Evolutionary conservation across 2,329 filamentous ascomycete genomes (phyloP).

Genomic region (Trichophyton benhamiae): DNA sequence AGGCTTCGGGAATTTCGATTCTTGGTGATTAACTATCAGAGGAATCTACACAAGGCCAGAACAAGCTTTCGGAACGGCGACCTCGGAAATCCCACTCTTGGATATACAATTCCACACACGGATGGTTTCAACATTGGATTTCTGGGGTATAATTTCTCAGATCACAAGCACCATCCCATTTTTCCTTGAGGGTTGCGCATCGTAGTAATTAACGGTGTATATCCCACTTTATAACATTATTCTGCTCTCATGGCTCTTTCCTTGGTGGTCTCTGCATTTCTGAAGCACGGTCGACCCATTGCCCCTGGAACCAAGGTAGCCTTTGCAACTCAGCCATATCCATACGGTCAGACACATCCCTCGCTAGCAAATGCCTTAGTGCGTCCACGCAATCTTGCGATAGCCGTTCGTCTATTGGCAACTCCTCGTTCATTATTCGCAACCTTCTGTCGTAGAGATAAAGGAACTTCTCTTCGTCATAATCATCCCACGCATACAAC

Average conservation of each 20-base stretch:
- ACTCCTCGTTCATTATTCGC: slow-evolving; percentile 19
- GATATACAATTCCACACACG: too few relatives aligned
- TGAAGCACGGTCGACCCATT: slow-evolving; percentile 11
- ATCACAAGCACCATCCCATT: background rate
- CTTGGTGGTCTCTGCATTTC: slow-evolving; percentile 6
- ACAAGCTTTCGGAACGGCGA: too few relatives aligned
- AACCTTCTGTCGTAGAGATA: slow-evolving; percentile 13
- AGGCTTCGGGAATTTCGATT: slow-evolving; percentile 91
- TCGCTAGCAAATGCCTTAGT: slow-evolving; percentile 18
- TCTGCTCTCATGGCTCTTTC: background rate
- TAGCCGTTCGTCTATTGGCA: slow-evolving; percentile 18
- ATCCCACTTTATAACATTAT: background rate
- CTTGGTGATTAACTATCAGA: slow-evolving; percentile 49
- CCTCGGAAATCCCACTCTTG: too few relatives aligned
- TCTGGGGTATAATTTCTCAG: too few relatives aligned
- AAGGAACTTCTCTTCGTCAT: background rate
- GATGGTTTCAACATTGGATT: too few relatives aligned
- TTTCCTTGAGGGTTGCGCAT: background rate
- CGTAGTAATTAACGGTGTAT: background rate
- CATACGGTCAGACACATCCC: slow-evolving; percentile 16
- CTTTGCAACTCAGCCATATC: slow-evolving; percentile 16
- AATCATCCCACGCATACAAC: slow-evolving; percentile 2
- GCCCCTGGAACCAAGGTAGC: slow-evolving; percentile 21
- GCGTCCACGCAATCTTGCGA: slow-evolving; percentile 24
- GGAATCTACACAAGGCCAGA: background rate